A percentile compares a stretch with the other conserved stretches of the same genome.
Evolutionary conservation across 495 filamentous ascomycete genomes (phyloP).

Genomic region (Penicillium angulare): DNA sequence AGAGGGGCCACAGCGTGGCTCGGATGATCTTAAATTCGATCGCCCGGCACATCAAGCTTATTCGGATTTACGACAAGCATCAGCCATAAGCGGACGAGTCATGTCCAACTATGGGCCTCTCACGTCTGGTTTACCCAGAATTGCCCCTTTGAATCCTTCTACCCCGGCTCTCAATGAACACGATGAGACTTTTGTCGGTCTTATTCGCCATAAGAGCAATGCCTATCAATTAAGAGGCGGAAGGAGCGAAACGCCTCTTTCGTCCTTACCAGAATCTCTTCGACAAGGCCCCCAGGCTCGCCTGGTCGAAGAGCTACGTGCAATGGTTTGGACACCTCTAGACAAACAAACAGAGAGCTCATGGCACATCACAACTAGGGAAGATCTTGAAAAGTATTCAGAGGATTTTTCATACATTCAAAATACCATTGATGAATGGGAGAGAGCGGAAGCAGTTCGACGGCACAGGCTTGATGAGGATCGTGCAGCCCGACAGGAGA

Average conservation of each 20-base stretch:
- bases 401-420: constrained; percentile 53
- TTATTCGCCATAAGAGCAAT: constrained; percentile 47
- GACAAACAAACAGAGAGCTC: constrained; percentile 36
- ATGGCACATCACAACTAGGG: constrained; percentile 34
- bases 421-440: constrained; percentile 45
- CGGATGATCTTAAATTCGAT: constrained; percentile 37
- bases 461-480: constrained; percentile 47
- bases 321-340: constrained; percentile 34
- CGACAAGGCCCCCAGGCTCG: constrained; percentile 21
- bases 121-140: constrained; percentile 9
- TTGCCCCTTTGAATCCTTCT: constrained; percentile 11
- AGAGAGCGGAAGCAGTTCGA: constrained; percentile 37
- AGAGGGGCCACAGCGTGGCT: constrained; percentile 48
- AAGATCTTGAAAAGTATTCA: constrained; percentile 31
- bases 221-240: constrained; percentile 28
- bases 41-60: constrained; percentile 48
- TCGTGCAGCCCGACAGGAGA: constrained; percentile 51
- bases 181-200: constrained; percentile 46
- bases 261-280: constrained; percentile 32
- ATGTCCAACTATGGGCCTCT: constrained; percentile 40
- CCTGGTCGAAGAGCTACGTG: constrained; percentile 34
- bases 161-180: constrained; percentile 22
- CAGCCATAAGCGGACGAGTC: constrained; percentile 42
- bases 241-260: constrained; percentile 22
- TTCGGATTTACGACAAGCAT: constrained; percentile 44